Percentiles rank a stretch among this genome's conserved stretches.
Evolutionary conservation across 192 early-diverging fungal species (phyloP).

Genomic region (Globomyces pollinis-pini): DNA sequence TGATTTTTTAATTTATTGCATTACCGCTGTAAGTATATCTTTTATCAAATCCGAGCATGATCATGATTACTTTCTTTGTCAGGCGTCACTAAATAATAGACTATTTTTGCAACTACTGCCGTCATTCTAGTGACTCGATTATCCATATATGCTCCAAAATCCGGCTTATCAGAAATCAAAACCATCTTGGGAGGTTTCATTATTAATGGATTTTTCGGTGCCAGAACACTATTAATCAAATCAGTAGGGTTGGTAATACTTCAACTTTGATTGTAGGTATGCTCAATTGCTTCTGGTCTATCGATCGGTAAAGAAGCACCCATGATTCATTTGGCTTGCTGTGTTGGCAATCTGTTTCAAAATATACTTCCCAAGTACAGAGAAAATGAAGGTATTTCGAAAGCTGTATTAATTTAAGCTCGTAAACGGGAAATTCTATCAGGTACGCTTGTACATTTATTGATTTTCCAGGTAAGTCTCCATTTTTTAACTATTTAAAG

Average conservation of each 20-base stretch:
- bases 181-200: background rate
- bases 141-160: background rate
- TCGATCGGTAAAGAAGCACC: conserved; percentile 95
- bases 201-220: background rate
- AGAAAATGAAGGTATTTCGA: conserved; percentile 66
- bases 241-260: background rate
- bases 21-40: conserved; percentile 68
- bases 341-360: conserved; percentile 78
- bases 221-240: background rate
- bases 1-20: conserved; percentile 24
- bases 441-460: conserved; percentile 18
- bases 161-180: background rate
- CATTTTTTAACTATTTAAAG: conserved; percentile 1
- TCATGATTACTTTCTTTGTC: conserved; percentile 66
- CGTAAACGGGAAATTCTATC: conserved; percentile 90
- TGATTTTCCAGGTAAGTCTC: background rate
- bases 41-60: background rate
- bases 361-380: conserved; percentile 86
- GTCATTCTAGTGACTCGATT: conserved; percentile 2
- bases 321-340: conserved; percentile 86
- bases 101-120: background rate
- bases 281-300: conserved; percentile 83
- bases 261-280: conserved; percentile 31
- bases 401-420: no score
- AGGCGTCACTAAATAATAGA: background rate